Base-by-base conservation (phyloP, 2,329 filamentous ascomycete species). In the Alternaria angustiovoidea region DNA sequence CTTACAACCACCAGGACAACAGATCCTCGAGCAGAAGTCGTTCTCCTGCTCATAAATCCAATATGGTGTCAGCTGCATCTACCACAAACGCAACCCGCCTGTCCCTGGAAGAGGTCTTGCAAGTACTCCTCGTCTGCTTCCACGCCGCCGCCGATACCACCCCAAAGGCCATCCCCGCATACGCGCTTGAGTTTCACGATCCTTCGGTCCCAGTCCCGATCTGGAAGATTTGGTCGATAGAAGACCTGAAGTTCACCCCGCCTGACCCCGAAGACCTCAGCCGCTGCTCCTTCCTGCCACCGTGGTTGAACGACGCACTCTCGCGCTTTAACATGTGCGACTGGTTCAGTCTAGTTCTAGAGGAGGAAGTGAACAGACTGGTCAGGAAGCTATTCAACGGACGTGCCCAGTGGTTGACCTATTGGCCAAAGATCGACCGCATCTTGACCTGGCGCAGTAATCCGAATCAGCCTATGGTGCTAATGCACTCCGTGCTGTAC, bases 81-180 rank as follows among this genome's bases (percentile, higher is more conserved):
- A 20, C 41, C 41, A 46, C 24, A 24, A 38, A 22, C 20, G 4
- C 36, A 22, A 26, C 20, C 14, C 20, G 38, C 32, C 49, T 53
- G 20, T 11, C 48, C 36, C 11, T 62, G 32, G 7, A 52, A 26
- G 49, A 64, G 36, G 41, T 57, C n/a, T 30, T 66, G 26, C 32
- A 52, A 24, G 24, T 62, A 28, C 46, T 54, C 16, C 53, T 60
- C 5, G 32, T 51, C 24, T 64, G 58, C 30, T 60, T 61, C 56
- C 59, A 64, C 30, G 56, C 59, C 36, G 51, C 56, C 22, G 51
- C 54, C 18, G 43, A 59, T 12, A 32, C 53, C 30, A 4, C 39
- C 9, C 53, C 54, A 8, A 47, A 9, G 12, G 34, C 26, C 14
- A 11, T 32, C 28, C 46, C 53, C 54, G 46, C 56, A 30, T 63